Evolutionary conservation across 495 filamentous ascomycete genomes (phyloP), one percentile per base, ranked within the genome.

Genomic region (Hypomontagnella submonticulosa): DNA sequence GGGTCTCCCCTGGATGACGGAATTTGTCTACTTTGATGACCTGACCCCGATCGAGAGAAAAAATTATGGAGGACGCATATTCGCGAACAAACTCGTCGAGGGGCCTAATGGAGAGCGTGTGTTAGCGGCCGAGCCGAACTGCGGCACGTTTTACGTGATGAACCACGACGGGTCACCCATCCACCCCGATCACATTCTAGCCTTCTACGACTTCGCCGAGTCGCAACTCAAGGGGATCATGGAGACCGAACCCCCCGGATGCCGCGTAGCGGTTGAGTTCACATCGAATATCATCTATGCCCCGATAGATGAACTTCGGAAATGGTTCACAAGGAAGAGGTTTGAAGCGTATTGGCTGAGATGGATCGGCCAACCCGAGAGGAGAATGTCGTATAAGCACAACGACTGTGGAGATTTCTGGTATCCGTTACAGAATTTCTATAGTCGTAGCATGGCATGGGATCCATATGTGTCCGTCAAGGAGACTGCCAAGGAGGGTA

Each of bases 171-270:
- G 48, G 7, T 30, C 48, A 4, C 48, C 48, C 15, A 51, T 51
- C 16, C 48, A 51, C 16, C 48, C 48, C 8, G 13, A 51, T 13
- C 48, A 51, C 15, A n/a, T 51, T 12, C 33, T 51, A n/a, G 48
- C 48, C 2, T 51, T 51, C 16, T 9, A 37, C 48, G 46, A 49
- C 46, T 49, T 49, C 27, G 46, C 46, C 11, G 23, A 49, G 23
- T 33, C 15, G 20, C 46, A 49, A 16, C 30, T 49, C 6, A 4
- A 33, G 46, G 8, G 32, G 20, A 49, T 49, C 7, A 13, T 1
- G 1, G 8, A 23, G 36, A 8, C n/a, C 36, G 10, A 38, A 11
- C n/a, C n/a, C 9, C 36, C 36, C 23, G 23, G 23, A 2, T 27
- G 2, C 23, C 23, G 23, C 2, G 2, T 27, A 6, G 23, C 2